These are phyloP conservation scores for Kazachstania psychrophila DNA, from an alignment of 805 yeast species.

Conservation along the genomic window DNA sequence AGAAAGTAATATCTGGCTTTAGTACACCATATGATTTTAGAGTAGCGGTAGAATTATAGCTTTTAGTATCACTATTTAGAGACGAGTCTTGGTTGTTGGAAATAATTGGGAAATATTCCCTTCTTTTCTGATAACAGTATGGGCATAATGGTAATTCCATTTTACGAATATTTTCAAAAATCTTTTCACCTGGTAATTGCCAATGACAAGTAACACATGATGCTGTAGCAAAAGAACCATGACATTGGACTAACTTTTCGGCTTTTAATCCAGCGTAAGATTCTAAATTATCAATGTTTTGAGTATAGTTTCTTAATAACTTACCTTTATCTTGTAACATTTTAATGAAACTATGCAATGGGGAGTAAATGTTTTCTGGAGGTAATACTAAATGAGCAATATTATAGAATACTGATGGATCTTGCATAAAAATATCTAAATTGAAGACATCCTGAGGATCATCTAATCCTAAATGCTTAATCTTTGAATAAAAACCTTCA, in stretches of 20 bases:
- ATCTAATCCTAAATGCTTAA: constrained; percentile 56
- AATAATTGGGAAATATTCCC: constrained; percentile 22
- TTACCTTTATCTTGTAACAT: constrained; percentile 67
- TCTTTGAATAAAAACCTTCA: constrained; percentile 69
- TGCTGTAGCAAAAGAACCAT: constrained; percentile 86
- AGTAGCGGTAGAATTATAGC: constrained; percentile 7
- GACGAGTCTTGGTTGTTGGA: constrained; percentile 1
- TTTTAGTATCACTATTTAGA: constrained; percentile 9
- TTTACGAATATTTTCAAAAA: constrained; percentile 50
- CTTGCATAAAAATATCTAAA: constrained; percentile 54
- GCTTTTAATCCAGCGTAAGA: constrained; percentile 62
- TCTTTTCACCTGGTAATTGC: constrained; percentile 53
- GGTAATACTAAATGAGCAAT: constrained; percentile 82
- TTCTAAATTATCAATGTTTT: constrained; percentile 83
- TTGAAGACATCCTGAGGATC: constrained; percentile 93
- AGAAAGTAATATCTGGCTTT: constrained; percentile 89
- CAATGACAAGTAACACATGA: constrained; percentile 71
- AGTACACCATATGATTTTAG: constrained; percentile 63
- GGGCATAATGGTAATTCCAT: constrained; percentile 67
- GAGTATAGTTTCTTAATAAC: constrained; percentile 77
- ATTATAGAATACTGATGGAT: constrained; percentile 76
- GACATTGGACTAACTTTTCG: constrained; percentile 75
- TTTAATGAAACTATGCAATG: constrained; percentile 73
- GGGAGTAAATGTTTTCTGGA: constrained; percentile 55
- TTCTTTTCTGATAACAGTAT: constrained; percentile 43